Base-by-base conservation (phyloP, 345 rosid species). In the Iberis pinnata region DNA sequence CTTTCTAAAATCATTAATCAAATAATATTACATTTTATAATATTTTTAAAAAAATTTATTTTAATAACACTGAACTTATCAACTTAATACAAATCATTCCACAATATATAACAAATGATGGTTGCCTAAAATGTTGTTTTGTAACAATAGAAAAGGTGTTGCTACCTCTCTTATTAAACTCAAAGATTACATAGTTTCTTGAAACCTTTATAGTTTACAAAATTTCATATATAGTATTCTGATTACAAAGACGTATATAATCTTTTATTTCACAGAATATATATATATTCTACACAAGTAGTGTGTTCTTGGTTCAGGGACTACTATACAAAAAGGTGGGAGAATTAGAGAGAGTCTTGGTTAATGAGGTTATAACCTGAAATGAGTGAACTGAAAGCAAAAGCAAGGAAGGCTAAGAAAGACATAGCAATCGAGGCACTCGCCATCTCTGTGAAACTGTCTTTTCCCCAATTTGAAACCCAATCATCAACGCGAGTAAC, bases 381-480 rank as follows among this genome's bases (percentile, higher is more conserved):
- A 31, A 93, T 65, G 6, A 88, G 58, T 8, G 94, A 88, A 72
- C 94, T 88, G 47, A 62, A 64, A 43, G 94, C 90, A 49, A 80
- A 86, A 31, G 95, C 88, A 54, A 73, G 12, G 61, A 93, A 93
- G 14, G 87, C 97, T 24, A 88, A 70, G 64, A 93, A 88, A 9
- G 97, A 74, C 82, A 81, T 79, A 12, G 86, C 88, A 9, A 93
- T 68, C 0, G 99, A 93, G n/a, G 90, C 97, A 70, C 71, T 88
- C 1, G 97, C 97, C 99, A 81, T 93, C 70, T 77, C 73, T 0
- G 99, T 93, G 80, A 93, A 93, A 36, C 75, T 76, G 49, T 93
- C 99, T 58, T 83, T 88, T 14, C 97, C 99, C 99, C 99, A 93
- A 57, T 88, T 93, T 9, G 95, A 73, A 42, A 83, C 83, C 99